These are phyloP conservation scores for Stachybotrys chlorohalonatus DNA, from an alignment of 2,329 filamentous ascomycete genomes.

Conservation along the genomic window DNA sequence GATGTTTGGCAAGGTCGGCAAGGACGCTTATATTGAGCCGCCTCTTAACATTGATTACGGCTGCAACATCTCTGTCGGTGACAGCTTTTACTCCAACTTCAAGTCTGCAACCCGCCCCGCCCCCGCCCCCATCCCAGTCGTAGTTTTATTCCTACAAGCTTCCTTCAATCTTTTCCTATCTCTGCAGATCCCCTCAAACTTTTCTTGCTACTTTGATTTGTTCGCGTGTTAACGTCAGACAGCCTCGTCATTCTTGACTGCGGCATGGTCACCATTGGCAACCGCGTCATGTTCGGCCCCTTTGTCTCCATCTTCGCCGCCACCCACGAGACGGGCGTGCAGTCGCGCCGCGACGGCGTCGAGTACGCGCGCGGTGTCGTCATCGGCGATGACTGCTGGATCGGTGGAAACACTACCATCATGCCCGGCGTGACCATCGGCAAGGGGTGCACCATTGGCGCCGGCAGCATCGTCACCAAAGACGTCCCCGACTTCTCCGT, in stretches of 20 bases:
- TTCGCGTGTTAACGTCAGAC: neutral
- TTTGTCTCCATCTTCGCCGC: conserved; percentile 59
- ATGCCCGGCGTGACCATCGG: conserved; percentile 37
- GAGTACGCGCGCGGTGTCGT: conserved; percentile 30
- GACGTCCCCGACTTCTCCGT: conserved; percentile 30
- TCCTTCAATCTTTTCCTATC: too few species aligned
- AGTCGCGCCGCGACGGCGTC: conserved; percentile 27
- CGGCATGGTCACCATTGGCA: conserved; percentile 54
- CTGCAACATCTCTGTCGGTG: conserved; percentile 51
- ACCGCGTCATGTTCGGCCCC: conserved; percentile 58
- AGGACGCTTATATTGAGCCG: conserved; percentile 47
- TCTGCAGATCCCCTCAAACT: too few species aligned
- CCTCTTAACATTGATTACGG: conserved; percentile 56
- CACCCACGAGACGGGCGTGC: conserved; percentile 55
- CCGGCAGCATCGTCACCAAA: conserved; percentile 33
- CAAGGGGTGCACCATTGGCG: conserved; percentile 32
- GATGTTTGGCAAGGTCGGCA: conserved; percentile 40
- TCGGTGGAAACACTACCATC: conserved; percentile 17
- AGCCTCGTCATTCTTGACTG: conserved; percentile 56
- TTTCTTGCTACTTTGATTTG: neutral
- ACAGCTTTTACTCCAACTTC: conserved; percentile 43
- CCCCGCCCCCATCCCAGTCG: neutral
- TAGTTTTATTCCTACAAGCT: too few species aligned
- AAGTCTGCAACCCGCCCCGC: conserved; percentile 2
- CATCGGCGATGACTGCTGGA: conserved; percentile 34